phyloP scores from a whole-genome alignment of 306 rosid species.

The Acacia crassicarpa region DNA sequence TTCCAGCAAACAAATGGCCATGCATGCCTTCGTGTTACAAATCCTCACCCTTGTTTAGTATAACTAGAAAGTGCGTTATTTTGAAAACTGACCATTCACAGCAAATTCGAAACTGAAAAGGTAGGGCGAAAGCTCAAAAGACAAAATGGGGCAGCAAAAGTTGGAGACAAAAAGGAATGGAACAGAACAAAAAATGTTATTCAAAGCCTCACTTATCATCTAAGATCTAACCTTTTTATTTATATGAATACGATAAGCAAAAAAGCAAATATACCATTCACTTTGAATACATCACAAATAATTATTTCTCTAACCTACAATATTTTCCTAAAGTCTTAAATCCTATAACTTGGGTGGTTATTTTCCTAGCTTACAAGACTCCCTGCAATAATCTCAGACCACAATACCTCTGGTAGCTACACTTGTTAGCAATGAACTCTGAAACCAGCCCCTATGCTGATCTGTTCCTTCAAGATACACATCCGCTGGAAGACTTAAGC shows the following conservation, averaged over 20 bases:
- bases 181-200: neutral
- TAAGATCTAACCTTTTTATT: neutral
- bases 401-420: conserved; percentile 84
- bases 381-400: neutral
- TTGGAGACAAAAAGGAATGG: neutral
- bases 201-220: neutral
- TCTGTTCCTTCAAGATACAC: conserved; percentile 98
- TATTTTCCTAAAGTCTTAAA: neutral
- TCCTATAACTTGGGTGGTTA: neutral
- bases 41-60: neutral
- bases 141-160: neutral
- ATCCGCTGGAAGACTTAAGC: conserved; percentile 84
- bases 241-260: neutral
- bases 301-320: neutral
- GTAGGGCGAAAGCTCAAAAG: neutral
- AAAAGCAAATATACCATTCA: neutral
- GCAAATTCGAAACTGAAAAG: neutral
- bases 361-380: neutral
- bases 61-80: neutral
- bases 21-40: neutral
- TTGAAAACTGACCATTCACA: neutral
- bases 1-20: conserved; percentile 1
- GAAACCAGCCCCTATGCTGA: conserved; percentile 99
- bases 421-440: conserved; percentile 93
- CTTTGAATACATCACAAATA: neutral